Base-by-base conservation (phyloP, 768 basidiomycete species). In the Mycena vitilis region DNA sequence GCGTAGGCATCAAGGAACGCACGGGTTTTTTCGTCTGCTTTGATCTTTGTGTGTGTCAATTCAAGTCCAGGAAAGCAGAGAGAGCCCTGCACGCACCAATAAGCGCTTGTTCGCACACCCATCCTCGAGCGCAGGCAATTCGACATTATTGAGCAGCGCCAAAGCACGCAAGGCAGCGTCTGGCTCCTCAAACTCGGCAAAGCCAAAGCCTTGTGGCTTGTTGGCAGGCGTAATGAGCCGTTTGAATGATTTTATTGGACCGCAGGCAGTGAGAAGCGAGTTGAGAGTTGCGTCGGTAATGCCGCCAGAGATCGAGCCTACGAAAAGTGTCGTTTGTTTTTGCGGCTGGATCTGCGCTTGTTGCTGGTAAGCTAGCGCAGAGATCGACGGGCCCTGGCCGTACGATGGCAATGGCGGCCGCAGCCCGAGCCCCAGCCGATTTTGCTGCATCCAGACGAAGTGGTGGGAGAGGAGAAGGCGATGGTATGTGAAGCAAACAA, bases 151-250 rank as follows among this genome's bases (percentile, higher is more conserved):
- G 66, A 87, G 74, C 22, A 86, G 71, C 49, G 90, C 73, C 49
- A 86, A 65, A 5, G 86, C 94, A 69, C 96, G 86, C 68, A 96
- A 80, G 5, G 98, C 96, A 68, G 92, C 90, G 77, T 96, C 94
- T 16, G 97, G 95, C 62, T 96, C 96, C 77, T 96, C 94, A 76
- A 88, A 99, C 78, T 97, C 94, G 56, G 95, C 97, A 79, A 99
- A 99, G 12, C 96, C 98, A 76, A 99, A 99, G 4, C 95, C 95
- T 82, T 96, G 94, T 8, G 96, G 93, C 78, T 96, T 95, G 75
- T 96, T 95, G 20, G 93, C 91, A 30, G 95, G 94, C 2, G 95
- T 96, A 53, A 94, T 93, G 25, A 96, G 89, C 18, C 96, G 91
- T 74, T 96, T 98, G 82, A 99, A 94, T 0, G 94, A 95, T 67